Evolutionary conservation across 495 filamentous ascomycete genomes (phyloP), one percentile per base, ranked within the genome.

Genomic region (Xylaria nigripes): DNA sequence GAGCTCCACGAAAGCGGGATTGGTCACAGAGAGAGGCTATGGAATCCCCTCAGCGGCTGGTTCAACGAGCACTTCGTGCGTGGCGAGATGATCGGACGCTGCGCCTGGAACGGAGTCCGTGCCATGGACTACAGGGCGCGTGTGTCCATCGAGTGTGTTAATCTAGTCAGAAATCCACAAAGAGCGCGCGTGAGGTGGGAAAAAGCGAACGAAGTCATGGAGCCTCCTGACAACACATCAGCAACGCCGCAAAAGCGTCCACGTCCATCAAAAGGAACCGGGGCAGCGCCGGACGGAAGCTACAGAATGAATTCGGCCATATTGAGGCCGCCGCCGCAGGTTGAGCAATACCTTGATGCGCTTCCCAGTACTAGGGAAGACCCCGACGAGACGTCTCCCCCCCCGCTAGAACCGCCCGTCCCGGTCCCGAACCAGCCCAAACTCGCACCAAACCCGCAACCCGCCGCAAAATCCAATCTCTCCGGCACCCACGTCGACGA

Each of bases 11-110:
- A 45, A 30, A 5, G n/a, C 2, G 30, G 19, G 0, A 3, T 27
- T 2, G 12, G 6, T 12, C 47, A 54, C 16, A 15, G 36, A 15
- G 53, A 51, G 8, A 18, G 6, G 0, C 42, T 67, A 41, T 67
- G 59, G 61, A 4, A 1, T 1, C 24, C 25, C 0, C 6, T 64
- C 18, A 38, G 27, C 12, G 57, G 57, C 5, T 62, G 55, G 50
- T 62, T 64, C 25, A 62, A 64, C 36, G 45, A 55, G 2, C 38
- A 59, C 2, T 34, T 51, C 3, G 57, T 62, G 24, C 55, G 64
- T n/a, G 61, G 49, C 52, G 64, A 67, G 51, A 67, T 67, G 64
- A 61, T 56, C 9, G 59, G 61, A 13, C 45, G 52, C 7, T 58
- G 54, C 42, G 57, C 57, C 7, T 51, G 41, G 24, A 9, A 32